Base-by-base conservation (phyloP, 805 yeast species). In the Candida hungchunana region DNA sequence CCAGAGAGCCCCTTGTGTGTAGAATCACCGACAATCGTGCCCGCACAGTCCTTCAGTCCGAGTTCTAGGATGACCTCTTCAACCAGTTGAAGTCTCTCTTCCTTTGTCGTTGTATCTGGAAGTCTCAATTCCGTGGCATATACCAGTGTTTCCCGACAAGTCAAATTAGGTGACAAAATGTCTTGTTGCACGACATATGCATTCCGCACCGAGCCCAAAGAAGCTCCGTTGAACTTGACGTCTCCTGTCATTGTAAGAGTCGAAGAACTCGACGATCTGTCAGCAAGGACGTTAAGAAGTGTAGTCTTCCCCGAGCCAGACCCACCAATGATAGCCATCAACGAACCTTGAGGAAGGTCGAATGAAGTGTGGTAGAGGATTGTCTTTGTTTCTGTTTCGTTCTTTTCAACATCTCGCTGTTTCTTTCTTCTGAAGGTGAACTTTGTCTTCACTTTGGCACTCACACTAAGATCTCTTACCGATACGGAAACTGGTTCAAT, bases 281-380 rank as follows among this genome's bases (percentile, higher is more conserved):
- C 69, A 0, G 87, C 82, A 21, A 82, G 57, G 1, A 75, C 74
- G 51, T 87, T 87, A 22, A 87, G 62, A 30, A 86, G 54, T 0
- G 95, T 84, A 0, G 95, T 87, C 51, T 87, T 86, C 4, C 95
- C 96, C 4, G 88, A 77, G 0, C 95, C 95, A 0, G 90, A 81
- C 0, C 95, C 94, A 6, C 96, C 96, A 65, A 87, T 77, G 8
- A 87, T 82, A 5, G 95, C 95, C 64, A 85, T 70, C 27, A 87
- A 53, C 3, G 81, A 67, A 11, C 85, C 84, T n/a, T 71, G 53
- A 0, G 77, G 75, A 7, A 84, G 64, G 29, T 76, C 77, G 39
- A 84, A 71, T 0, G 88, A 77, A 22, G 83, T 68, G 54, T 32
- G 17, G 17, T 42, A 36, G 12, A 53, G 40, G 7, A 48, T 32